Evolutionary conservation across 306 rosid species (phyloP), one percentile per base, ranked within the genome.

Genomic region (Sphenostylis stenocarpa): DNA sequence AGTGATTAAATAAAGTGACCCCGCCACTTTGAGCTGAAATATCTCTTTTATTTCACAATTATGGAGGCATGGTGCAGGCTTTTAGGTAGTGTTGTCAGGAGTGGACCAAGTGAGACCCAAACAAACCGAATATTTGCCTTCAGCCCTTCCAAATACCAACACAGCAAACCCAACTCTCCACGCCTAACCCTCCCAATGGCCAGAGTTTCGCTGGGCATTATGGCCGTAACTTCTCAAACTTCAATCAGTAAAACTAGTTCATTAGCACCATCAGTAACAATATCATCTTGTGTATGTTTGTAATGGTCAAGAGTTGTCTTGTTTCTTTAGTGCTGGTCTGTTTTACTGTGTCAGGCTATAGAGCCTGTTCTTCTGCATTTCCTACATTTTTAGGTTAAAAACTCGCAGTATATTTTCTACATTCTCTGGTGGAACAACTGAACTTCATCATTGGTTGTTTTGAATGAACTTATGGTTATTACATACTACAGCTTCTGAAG

Each of bases 161-260:
- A n/a, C 87, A 74, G 41, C 86, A 83, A 47, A 79, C 29, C 36
- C 73, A 49, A 12, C 13, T 76, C 48, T 1, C 13, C 39, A 6
- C 39, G 66, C 65, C 29, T 3, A 38, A 61, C 12, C 64, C 41
- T 66, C 36, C 73, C 48, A 11, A 75, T 49, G 55, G 45, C 36
- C 87, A 84, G 85, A 49, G 34, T 13, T 70, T 51, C 69, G 69
- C 67, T 9, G 87, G 82, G 48, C 87, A 77, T 13, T 80, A 62
- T 65, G 81, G 19, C 45, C 87, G 70, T 2, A 39, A 41, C 84
- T 82, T 78, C 78, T 45, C 49, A 0, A 82, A 88, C 72, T 73
- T 41, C 79, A 86, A 88, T 45, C 77, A 28, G 21, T 13, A 4
- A 12, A 34, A 13, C 23, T 72, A 73, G 68, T 7, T 76, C 70